Conservation (phyloP, 2,329 filamentous ascomycete species). For the Penicillium fuscoglaucum region DNA sequence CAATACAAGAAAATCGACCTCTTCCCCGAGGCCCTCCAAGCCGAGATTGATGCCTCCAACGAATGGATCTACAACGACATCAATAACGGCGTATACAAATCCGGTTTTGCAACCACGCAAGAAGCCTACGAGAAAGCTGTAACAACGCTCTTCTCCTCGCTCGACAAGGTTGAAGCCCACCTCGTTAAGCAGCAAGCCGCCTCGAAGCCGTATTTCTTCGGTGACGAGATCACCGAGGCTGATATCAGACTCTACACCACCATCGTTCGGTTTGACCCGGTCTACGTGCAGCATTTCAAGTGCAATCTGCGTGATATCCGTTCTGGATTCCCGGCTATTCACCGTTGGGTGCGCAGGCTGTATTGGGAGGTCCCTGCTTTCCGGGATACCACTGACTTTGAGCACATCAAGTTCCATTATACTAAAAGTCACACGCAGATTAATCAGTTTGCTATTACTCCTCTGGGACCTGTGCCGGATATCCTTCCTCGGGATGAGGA, state of each 20-base stretch:
- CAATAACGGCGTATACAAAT: slow-evolving; percentile 55
- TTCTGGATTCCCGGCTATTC: slow-evolving; percentile 75
- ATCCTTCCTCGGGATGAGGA: slow-evolving; percentile 77
- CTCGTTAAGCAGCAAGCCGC: slow-evolving; percentile 50
- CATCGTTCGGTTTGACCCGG: slow-evolving; percentile 69
- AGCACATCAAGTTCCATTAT: slow-evolving; percentile 88
- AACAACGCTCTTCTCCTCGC: slow-evolving; percentile 67
- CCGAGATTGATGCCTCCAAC: slow-evolving; percentile 73
- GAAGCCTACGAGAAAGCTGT: slow-evolving; percentile 79
- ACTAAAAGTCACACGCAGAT: slow-evolving; percentile 67
- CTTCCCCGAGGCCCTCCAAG: slow-evolving; percentile 64
- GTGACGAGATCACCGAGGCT: slow-evolving; percentile 72
- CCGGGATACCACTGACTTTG: slow-evolving; percentile 79
- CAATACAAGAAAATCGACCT: slow-evolving; percentile 63
- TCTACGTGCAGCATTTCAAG: slow-evolving; percentile 81
- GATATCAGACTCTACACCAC: slow-evolving; percentile 77
- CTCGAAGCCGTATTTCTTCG: slow-evolving; percentile 68
- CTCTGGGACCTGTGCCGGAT: slow-evolving; percentile 79
- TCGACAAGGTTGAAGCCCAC: slow-evolving; percentile 75
- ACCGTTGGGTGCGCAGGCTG: slow-evolving; percentile 76
- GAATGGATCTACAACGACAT: slow-evolving; percentile 73
- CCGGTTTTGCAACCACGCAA: slow-evolving; percentile 82
- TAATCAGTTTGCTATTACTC: slow-evolving; percentile 71
- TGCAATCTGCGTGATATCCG: slow-evolving; percentile 85
- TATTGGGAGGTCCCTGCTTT: slow-evolving; percentile 85